Base-by-base conservation (phyloP, 768 basidiomycete species). In the Suillus subalutaceus region DNA sequence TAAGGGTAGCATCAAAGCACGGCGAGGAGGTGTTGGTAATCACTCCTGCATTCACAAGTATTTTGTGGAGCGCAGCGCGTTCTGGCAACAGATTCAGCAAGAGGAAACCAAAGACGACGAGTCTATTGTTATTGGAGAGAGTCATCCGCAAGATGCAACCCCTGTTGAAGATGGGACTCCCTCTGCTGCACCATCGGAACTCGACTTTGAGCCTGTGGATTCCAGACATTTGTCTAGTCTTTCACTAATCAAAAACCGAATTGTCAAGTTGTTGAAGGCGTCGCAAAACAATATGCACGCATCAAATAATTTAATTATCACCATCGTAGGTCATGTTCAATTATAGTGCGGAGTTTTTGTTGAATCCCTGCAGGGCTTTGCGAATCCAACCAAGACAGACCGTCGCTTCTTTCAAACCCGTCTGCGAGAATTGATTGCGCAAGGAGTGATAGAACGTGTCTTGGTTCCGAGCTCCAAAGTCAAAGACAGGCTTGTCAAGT, bases 31-130 rank as follows among this genome's bases (percentile, higher is more conserved):
- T 20, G 84, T 92, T 18, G 91, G 92, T 32, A 86, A 87, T 38
- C 87, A 96, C 74, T 86, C 91, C 66, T 88, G 86, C 73, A 87
- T 97, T 55, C 94, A 94, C 79, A 90, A 85, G 70, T 88, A 95
- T 73, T 96, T 95, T 75, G 92, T 90, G 72, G 89, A 93, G 59
- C 83, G 85, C 44, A 92, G 86, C 71, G 81, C 86, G 0, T 81
- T 86, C n/a, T 94, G 93, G 93, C 86, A 88, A 72, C 86, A 84
- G 63, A 90, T 94, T 64, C 86, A 87, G 15, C 85, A 88, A 20
- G 92, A 93, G 77, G 90, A 91, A 74, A 79, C 74, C 56, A 77
- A 80, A 61, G 77, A 77, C 20, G 79, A 71, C n/a, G 70, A 77
- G 40, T 69, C 66, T 12, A 58, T 67, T 12, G 23, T 62, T 38